Evolutionary conservation across 2,329 filamentous ascomycete species (phyloP).

Genomic region (Fusarium oligoseptatum): DNA sequence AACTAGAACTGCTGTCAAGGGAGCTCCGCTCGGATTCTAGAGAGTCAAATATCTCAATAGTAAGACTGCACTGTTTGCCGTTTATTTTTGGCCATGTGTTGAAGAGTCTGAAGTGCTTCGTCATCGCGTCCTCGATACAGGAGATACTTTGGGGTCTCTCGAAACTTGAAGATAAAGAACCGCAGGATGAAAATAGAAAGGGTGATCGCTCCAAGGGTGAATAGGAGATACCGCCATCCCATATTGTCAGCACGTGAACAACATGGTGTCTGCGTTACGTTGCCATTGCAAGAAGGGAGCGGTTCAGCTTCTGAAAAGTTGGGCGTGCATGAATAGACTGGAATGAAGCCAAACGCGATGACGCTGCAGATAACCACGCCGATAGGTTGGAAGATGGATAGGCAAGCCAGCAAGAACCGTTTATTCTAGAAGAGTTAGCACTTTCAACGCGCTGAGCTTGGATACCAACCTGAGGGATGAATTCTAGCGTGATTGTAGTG

Average conservation of each 20-base stretch:
- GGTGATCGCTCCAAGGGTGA: slow-evolving; percentile 59
- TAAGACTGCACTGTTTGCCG: slow-evolving; percentile 52
- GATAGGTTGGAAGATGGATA: slow-evolving; percentile 69
- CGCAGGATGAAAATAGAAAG: slow-evolving; percentile 59
- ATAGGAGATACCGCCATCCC: slow-evolving; percentile 65
- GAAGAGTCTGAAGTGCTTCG: slow-evolving; percentile 62
- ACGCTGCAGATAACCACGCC: slow-evolving; percentile 65
- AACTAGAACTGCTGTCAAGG: slow-evolving; percentile 29
- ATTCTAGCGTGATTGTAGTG: slow-evolving; percentile 68
- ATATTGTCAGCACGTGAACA: slow-evolving; percentile 60
- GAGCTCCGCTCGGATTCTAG: slow-evolving; percentile 44
- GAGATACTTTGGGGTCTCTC: slow-evolving; percentile 62
- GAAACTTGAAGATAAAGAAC: slow-evolving; percentile 61
- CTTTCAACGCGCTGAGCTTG: rapidly evolving
- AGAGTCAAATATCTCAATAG: slow-evolving; percentile 52
- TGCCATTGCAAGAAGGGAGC: slow-evolving; percentile 59
- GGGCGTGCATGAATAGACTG: slow-evolving; percentile 63
- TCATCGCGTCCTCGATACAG: slow-evolving; percentile 59
- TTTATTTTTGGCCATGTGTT: slow-evolving; percentile 59
- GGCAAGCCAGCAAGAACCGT: slow-evolving; percentile 64
- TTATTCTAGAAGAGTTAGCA: slow-evolving; percentile 48
- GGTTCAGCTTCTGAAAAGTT: slow-evolving; percentile 60
- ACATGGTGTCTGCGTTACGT: slow-evolving; percentile 43
- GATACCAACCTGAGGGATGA: slow-evolving; percentile 59
- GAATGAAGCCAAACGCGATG: slow-evolving; percentile 67